Conservation (phyloP, 192 early-diverging fungal species). For the Gryganskiella cystojenkinii region DNA sequence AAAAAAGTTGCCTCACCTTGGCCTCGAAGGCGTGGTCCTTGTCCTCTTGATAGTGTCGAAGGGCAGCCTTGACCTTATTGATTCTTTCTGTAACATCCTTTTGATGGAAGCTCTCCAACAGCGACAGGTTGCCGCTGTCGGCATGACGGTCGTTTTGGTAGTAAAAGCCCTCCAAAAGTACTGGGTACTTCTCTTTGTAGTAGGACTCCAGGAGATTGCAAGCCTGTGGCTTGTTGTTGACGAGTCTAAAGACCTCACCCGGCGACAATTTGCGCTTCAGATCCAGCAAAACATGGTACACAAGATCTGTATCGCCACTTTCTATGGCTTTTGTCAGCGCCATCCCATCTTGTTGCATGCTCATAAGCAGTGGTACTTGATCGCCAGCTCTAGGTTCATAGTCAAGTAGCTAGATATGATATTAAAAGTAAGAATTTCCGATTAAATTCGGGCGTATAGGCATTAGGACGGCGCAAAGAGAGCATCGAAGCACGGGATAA, state of each 20-base stretch:
- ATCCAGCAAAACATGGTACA: constrained; percentile 92
- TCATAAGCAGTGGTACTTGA: constrained; percentile 94
- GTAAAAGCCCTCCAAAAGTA: constrained; percentile 93
- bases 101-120: constrained; percentile 63
- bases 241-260: constrained; percentile 91
- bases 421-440: background rate
- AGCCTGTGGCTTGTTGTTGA: constrained; percentile 85
- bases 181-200: constrained; percentile 76
- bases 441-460: no score
- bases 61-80: constrained; percentile 76
- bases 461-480: no score
- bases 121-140: constrained; percentile 68
- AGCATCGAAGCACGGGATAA: background rate
- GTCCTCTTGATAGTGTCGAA: constrained; percentile 80
- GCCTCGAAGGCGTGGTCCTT: constrained; percentile 77
- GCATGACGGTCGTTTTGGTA: constrained; percentile 92
- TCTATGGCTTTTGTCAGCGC: constrained; percentile 92
- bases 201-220: constrained; percentile 88
- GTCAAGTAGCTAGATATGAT: constrained; percentile 76
- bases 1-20: no score
- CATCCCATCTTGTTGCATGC: constrained; percentile 90
- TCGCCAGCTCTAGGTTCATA: constrained; percentile 94
- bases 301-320: constrained; percentile 96
- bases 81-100: constrained; percentile 68
- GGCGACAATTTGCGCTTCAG: constrained; percentile 84